Percentiles rank a stretch among this genome's conserved stretches.
These are phyloP conservation scores for Exserohilum turcica DNA, from an alignment of 2,329 filamentous ascomycete genomes.

Conservation along the genomic window DNA sequence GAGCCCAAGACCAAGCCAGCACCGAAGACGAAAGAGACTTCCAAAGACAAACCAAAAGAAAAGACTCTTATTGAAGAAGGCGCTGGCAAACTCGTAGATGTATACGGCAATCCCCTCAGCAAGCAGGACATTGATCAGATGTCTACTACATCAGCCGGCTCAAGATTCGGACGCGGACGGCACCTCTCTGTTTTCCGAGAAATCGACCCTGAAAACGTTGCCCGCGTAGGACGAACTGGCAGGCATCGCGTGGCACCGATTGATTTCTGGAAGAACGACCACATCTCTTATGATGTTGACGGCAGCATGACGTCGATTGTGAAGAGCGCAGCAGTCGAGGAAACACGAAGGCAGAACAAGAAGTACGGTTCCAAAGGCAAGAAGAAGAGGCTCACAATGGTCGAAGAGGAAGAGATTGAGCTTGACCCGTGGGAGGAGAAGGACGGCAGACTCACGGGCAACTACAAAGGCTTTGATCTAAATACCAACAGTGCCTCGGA, in stretches of 20 bases:
- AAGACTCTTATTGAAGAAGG: conserved; percentile 15
- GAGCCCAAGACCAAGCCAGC: conserved; percentile 25
- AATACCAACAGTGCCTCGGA: conserved; percentile 62
- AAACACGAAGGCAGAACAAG: conserved; percentile 42
- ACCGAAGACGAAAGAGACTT: conserved; percentile 10
- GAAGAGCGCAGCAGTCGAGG: conserved; percentile 67
- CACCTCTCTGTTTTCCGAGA: conserved; percentile 43
- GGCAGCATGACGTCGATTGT: conserved; percentile 78
- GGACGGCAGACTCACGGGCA: conserved; percentile 66
- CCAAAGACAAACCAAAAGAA: conserved; percentile 10
- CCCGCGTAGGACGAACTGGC: conserved; percentile 64
- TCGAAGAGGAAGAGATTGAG: conserved; percentile 61
- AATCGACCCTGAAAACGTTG: conserved; percentile 37
- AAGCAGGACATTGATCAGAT: conserved; percentile 42
- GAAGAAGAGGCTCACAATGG: conserved; percentile 39
- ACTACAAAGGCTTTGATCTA: conserved; percentile 68
- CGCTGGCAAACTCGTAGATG: conserved; percentile 39
- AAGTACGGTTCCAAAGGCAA: conserved; percentile 29
- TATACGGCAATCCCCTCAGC: conserved; percentile 39
- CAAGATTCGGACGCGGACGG: conserved; percentile 42
- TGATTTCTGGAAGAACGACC: conserved; percentile 86
- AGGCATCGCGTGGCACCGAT: conserved; percentile 78
- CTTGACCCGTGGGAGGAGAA: conserved; percentile 73
- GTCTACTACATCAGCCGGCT: conserved; percentile 39
- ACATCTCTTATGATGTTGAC: conserved; percentile 69